Evolutionary conservation across 257 asterid genomes (phyloP).

Genomic region (Penstemon barbatus): DNA sequence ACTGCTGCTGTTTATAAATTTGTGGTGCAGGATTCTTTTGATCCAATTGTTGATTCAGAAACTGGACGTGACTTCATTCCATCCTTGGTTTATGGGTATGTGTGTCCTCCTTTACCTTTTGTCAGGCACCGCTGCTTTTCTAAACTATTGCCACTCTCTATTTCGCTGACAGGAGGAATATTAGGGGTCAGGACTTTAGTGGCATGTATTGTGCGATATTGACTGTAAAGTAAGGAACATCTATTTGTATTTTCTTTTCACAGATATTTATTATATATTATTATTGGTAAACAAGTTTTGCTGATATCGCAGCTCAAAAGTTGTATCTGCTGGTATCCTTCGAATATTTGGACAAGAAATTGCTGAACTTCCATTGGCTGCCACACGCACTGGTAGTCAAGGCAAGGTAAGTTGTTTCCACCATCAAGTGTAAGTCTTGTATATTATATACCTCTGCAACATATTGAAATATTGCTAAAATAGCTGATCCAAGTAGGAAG

Average conservation of each 20-base stretch:
- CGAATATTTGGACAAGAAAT: conserved; percentile 88
- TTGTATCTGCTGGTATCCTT: conserved; percentile 90
- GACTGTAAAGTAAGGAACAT: conserved; percentile 71
- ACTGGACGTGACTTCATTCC: conserved; percentile 99
- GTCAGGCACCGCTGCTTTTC: conserved; percentile 1
- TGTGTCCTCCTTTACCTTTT: conserved; percentile 22
- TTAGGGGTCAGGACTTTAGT: conserved; percentile 92
- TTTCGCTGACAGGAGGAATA: conserved; percentile 72
- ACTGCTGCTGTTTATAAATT: conserved; percentile 28
- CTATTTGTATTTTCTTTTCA: background rate
- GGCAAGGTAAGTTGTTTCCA: conserved; percentile 62
- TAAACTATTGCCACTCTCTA: conserved; percentile 13
- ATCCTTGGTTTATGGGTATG: conserved; percentile 95
- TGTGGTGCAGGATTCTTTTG: conserved; percentile 77
- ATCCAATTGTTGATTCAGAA: conserved; percentile 90
- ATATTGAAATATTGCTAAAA: too few species aligned
- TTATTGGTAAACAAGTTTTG: conserved; percentile 25
- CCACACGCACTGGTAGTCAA: conserved; percentile 71
- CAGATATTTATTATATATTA: conserved; percentile 22
- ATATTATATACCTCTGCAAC: too few species aligned
- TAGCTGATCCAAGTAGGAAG: too few species aligned
- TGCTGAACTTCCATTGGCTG: conserved; percentile 97
- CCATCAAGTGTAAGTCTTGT: background rate
- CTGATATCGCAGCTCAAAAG: conserved; percentile 71
- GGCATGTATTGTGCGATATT: conserved; percentile 95